Evolutionary conservation across 2,329 filamentous ascomycete genomes (phyloP).

Genomic region (Coniosporium tulheliwenetii): DNA sequence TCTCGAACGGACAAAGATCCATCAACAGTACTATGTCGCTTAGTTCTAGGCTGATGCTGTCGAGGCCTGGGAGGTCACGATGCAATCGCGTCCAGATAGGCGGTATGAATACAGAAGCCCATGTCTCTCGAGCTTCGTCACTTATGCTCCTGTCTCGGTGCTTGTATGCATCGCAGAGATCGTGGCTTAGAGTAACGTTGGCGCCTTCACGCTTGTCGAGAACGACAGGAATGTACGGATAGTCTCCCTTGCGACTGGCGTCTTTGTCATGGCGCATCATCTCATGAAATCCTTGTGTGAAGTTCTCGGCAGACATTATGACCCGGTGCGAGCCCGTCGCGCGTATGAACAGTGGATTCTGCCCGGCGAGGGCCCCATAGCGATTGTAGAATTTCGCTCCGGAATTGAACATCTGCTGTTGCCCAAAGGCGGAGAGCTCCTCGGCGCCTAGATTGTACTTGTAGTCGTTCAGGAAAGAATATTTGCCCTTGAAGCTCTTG

Average conservation of each 20-base stretch:
- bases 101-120: slow-evolving; percentile 48
- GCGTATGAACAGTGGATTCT: slow-evolving; percentile 53
- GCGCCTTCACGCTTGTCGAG: slow-evolving; percentile 49
- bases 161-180: slow-evolving; percentile 57
- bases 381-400: slow-evolving; percentile 61
- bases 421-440: slow-evolving; percentile 51
- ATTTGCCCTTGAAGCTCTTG: slow-evolving; percentile 42
- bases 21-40: slow-evolving; percentile 60
- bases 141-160: slow-evolving; percentile 35
- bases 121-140: slow-evolving; percentile 37
- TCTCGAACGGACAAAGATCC: slow-evolving; percentile 79
- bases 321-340: slow-evolving; percentile 55
- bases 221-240: slow-evolving; percentile 43
- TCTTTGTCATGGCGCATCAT: slow-evolving; percentile 30
- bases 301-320: slow-evolving; percentile 58
- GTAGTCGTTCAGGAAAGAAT: slow-evolving; percentile 57
- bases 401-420: slow-evolving; percentile 56
- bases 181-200: slow-evolving; percentile 75
- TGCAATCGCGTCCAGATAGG: slow-evolving; percentile 57
- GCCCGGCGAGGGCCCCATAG: slow-evolving; percentile 47
- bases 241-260: slow-evolving; percentile 24
- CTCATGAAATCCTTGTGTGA: slow-evolving; percentile 56
- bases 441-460: slow-evolving; percentile 56
- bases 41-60: slow-evolving; percentile 34
- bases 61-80: slow-evolving; percentile 41